phyloP scores from a whole-genome alignment of 768 basidiomycete species.

The Tylopilus sp. region DNA sequence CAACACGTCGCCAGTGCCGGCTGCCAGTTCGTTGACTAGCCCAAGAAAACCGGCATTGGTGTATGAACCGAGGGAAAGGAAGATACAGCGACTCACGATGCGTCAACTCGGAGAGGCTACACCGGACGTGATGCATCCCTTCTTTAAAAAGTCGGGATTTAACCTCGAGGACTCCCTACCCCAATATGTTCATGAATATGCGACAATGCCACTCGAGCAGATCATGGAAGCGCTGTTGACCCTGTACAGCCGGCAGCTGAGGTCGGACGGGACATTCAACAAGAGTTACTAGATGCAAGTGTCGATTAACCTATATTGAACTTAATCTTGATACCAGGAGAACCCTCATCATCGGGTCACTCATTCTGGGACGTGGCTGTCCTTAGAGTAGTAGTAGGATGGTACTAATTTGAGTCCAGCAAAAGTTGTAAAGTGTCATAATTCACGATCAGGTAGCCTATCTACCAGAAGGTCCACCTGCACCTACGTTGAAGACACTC shows the following conservation, averaged over 20 bases:
- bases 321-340: background rate
- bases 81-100: slow-evolving; percentile 79
- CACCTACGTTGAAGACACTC: slow-evolving; percentile 77
- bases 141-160: slow-evolving; percentile 82
- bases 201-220: slow-evolving; percentile 76
- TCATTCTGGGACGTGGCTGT: background rate
- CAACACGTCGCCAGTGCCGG: background rate
- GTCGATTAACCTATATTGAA: background rate
- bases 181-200: slow-evolving; percentile 85
- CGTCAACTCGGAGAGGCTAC: slow-evolving; percentile 87
- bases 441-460: slow-evolving; percentile 18
- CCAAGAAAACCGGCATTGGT: slow-evolving; percentile 31
- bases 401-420: background rate
- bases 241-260: slow-evolving; percentile 73
- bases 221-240: slow-evolving; percentile 79
- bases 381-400: background rate
- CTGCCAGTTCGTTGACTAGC: background rate
- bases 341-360: background rate
- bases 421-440: background rate
- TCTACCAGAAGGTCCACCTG: slow-evolving; percentile 30
- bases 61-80: slow-evolving; percentile 56
- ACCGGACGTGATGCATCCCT: slow-evolving; percentile 83
- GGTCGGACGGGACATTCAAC: slow-evolving; percentile 25
- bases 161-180: slow-evolving; percentile 82
- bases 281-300: slow-evolving; percentile 18